A percentile compares a stretch with the other conserved stretches of the same genome.
These are phyloP conservation scores for Coleophoma cylindrospora DNA, from an alignment of 2,329 filamentous ascomycete species.

Conservation along the genomic window DNA sequence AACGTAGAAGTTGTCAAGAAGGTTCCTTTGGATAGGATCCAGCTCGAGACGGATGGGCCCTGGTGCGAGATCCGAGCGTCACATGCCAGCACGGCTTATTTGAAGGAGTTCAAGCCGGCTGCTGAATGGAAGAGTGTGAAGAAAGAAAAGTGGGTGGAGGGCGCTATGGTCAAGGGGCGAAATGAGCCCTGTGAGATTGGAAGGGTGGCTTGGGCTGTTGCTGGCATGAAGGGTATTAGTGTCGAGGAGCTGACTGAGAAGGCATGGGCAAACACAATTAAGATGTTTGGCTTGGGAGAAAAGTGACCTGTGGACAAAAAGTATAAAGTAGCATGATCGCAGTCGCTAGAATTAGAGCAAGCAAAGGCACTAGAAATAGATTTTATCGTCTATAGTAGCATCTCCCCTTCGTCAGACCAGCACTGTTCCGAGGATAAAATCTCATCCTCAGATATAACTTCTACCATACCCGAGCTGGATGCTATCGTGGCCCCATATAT, in stretches of 20 bases:
- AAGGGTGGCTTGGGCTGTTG: constrained; percentile 83
- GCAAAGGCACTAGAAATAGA: too few relatives aligned
- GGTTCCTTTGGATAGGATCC: constrained; percentile 73
- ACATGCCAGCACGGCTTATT: constrained; percentile 59
- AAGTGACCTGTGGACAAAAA: not conserved
- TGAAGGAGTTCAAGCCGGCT: constrained; percentile 43
- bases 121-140: constrained; percentile 75
- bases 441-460: too few relatives aligned
- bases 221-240: constrained; percentile 73
- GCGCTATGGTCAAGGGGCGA: constrained; percentile 86
- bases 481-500: too few relatives aligned
- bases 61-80: constrained; percentile 94
- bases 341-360: too few relatives aligned
- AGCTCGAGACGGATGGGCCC: constrained; percentile 95
- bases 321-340: too few relatives aligned
- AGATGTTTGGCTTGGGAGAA: constrained; percentile 70
- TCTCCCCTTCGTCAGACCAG: too few relatives aligned
- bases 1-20: constrained; percentile 81
- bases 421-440: too few relatives aligned
- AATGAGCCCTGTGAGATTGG: constrained; percentile 90
- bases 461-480: too few relatives aligned
- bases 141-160: constrained; percentile 90
- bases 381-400: too few relatives aligned
- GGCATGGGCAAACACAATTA: constrained; percentile 76
- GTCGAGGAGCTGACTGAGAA: constrained; percentile 83